Evolutionary conservation across 441 rosid species (phyloP), one percentile per base, ranked within the genome.

Genomic region (Theobroma grandiflorum): DNA sequence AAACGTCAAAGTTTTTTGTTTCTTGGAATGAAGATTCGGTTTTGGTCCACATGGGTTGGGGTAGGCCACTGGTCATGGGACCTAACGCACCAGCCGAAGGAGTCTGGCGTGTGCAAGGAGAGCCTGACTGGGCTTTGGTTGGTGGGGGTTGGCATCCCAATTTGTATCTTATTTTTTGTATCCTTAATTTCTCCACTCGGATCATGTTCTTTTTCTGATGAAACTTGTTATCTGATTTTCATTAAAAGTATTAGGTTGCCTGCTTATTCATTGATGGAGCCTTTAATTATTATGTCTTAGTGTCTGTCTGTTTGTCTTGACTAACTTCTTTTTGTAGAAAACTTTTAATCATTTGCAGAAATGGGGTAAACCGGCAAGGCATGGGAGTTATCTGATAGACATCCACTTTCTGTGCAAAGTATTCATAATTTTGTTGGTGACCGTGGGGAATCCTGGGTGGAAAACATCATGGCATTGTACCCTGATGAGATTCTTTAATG

Each of bases 81-180:
- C 86, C 89, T 79, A 81, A 73, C 79, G 49, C 7, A 76, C 50
- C 63, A 43, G 64, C 26, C 6, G 11, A 57, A 64, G 58, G 45
- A 55, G 16, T 14, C 18, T 63, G 40, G 55, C 50, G 78, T 37
- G 66, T 16, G 66, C 62, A 76, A 47, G 79, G 3, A 45, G 4
- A 3, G 31, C 7, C 4, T 8, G 35, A 31, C 63, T 26, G 57
- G 45, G 79, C 8, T 16, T 45, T 31, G 84, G 79, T 85, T 87
- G 92, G 89, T 89, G 66, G 75, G 55, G 87, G 90, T 89, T 89
- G 92, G 92, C 87, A 82, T 76, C 87, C 90, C 72, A 82, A 82
- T 83, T 75, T 65, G 2, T 75, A 15, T 33, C 55, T 22, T 40
- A 2, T 55, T 22, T 38, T n/a, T 22, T 14, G 38, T 8, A 14